Evolutionary conservation across 108 stramenopile genomes (phyloP).

Genomic region (Nannochloropsis salina): DNA sequence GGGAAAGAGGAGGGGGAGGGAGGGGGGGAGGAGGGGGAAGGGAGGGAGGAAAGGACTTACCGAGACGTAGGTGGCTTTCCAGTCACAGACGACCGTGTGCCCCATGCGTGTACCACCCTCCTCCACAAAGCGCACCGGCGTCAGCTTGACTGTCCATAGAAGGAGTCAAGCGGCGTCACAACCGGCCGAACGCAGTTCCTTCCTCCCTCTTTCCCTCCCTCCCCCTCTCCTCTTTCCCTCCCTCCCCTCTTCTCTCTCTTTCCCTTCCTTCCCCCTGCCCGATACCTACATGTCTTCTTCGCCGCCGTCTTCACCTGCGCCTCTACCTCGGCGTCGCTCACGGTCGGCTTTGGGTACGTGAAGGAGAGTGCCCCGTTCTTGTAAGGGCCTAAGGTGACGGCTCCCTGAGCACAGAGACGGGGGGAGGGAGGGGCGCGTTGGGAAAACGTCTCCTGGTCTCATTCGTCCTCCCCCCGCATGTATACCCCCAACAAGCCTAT

Average conservation of each 20-base stretch:
- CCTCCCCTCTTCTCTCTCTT: neutral
- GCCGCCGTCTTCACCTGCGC: neutral
- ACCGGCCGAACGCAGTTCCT: neutral
- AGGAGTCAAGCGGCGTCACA: neutral
- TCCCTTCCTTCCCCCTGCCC: neutral
- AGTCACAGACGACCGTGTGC: conserved; percentile 42
- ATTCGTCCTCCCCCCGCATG: neutral
- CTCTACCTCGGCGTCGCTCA: neutral
- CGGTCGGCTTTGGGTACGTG: neutral
- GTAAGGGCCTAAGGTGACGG: neutral
- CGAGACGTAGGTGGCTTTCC: conserved; percentile 36
- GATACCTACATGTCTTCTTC: neutral
- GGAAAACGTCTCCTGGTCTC: neutral
- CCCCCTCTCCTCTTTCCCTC: neutral
- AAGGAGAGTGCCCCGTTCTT: neutral
- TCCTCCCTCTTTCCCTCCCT: neutral
- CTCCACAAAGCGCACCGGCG: conserved; percentile 43
- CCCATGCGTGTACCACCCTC: conserved; percentile 44
- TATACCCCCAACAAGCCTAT: neutral
- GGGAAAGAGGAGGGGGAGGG: neutral
- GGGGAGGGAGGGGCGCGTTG: neutral
- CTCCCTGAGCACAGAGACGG: neutral
- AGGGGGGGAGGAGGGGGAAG: neutral
- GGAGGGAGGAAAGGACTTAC: neutral
- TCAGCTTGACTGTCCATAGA: conserved; percentile 18